Evolutionary conservation across 2,329 filamentous ascomycete species (phyloP), one percentile per base, ranked within the genome.

Genomic region (Phaeosphaeria sp.): DNA sequence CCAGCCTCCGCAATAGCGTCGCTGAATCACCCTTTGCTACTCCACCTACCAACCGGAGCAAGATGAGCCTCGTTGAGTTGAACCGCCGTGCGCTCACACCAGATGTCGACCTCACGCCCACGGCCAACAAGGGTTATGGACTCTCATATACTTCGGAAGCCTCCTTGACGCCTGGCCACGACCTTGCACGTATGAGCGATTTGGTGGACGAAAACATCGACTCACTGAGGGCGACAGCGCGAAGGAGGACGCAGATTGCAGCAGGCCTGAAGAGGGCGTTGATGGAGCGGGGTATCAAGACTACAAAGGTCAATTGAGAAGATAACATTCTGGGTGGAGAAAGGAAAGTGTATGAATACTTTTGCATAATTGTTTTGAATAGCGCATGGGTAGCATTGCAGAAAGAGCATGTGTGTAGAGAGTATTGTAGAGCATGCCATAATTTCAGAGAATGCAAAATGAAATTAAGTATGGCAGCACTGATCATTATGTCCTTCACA

Each of bases 151-250:
- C 74, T 52, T 63, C 74, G 17, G 67, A 72, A n/a, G 67, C 67
- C 11, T 69, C 59, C 27, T 64, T 66, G 5, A 50, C 65, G n/a
- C 36, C 64, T 1, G 74, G 70, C 10, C 64, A 58, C 5, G 59
- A 69, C 6, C 52, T 74, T 21, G 69, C 73, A 49, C 76, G 72
- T 60, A 72, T 78, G 55, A 77, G 77, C 67, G 68, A 72, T 23
- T 70, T 79, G 59, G 76, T 82, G 1, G 78, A 76, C 23, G 69
- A 74, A 39, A 77, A 78, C 46, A 70, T 82, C 5, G 70, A 74
- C 54, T 66, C 55, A n/a, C 74, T 78, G 55, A 66, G 74, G 52
- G 71, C 70, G 57, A 76, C 63, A 36, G 68, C 64, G 48, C 68
- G 63, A 58, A 70, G 74, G 64, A 71, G 80, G 66, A 77, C 66